Evolutionary conservation across 2,329 filamentous ascomycete genomes (phyloP).

Genomic region (Penicillium sumatraense): DNA sequence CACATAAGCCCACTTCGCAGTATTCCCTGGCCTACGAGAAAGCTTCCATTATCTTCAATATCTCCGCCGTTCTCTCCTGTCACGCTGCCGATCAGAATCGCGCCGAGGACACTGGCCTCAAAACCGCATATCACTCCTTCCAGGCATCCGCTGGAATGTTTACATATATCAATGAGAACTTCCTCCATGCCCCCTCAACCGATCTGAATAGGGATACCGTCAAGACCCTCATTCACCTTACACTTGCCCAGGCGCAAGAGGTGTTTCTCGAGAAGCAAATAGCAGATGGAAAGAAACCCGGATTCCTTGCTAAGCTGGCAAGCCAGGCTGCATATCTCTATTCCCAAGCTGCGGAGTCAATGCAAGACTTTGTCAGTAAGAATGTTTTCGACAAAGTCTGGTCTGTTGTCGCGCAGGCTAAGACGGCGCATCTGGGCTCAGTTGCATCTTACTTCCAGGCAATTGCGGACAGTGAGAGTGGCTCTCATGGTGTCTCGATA

Average conservation of each 20-base stretch:
- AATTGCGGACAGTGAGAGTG: constrained; percentile 84
- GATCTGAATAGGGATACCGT: constrained; percentile 95
- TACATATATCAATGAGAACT: constrained; percentile 99
- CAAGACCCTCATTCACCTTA: constrained; percentile 89
- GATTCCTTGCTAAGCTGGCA: constrained; percentile 87
- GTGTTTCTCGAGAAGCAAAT: constrained; percentile 97
- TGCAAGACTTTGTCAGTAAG: constrained; percentile 89
- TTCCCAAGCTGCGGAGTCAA: constrained; percentile 82
- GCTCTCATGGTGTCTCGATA: constrained; percentile 83
- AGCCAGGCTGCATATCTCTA: constrained; percentile 91
- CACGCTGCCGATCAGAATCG: constrained; percentile 93
- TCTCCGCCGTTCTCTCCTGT: constrained; percentile 93
- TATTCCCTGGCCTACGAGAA: constrained; percentile 98
- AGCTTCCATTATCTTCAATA: constrained; percentile 99
- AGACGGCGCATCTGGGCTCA: constrained; percentile 80
- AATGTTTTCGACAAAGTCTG: constrained; percentile 94
- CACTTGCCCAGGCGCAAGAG: constrained; percentile 94
- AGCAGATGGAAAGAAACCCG: constrained; percentile 88
- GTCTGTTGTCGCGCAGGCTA: constrained; percentile 73
- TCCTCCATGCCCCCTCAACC: constrained; percentile 94
- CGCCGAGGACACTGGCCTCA: constrained; percentile 88
- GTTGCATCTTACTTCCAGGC: constrained; percentile 94
- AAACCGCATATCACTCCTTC: constrained; percentile 97
- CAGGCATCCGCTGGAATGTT: constrained; percentile 99
- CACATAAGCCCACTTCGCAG: constrained; percentile 94